Base-by-base conservation (phyloP, 2,329 filamentous ascomycete genomes). In the Ceratocystis smalleyi region DNA sequence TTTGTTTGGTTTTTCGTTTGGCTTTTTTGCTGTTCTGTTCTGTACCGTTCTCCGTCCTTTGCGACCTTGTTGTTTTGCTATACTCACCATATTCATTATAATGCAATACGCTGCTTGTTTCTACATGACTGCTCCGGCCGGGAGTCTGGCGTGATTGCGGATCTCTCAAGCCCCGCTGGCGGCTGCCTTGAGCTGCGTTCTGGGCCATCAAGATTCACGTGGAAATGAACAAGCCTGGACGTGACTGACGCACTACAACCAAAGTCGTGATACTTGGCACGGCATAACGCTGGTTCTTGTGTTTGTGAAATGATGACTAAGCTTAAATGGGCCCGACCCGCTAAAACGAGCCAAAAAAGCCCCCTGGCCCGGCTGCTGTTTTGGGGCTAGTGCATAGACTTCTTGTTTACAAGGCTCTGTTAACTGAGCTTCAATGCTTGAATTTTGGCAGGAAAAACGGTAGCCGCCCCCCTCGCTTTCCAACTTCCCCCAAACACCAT, bases 401-500 rank as follows among this genome's bases (percentile, higher is more conserved):
- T 40, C 47, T 59, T 65, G 59, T 65, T 61, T 62, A 61, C 59
- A 64, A 43, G 59, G 55, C 63, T 47, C 59, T 40, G 35, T 40
- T 15, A 62, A 65, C 43, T 54, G n/a, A 49, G 47, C 45, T 61
- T 61, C 63, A 62, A 65, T 54, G 54, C 30, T 32, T 57, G 27
- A 19, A 51, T 30, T 59, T 60, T 60, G 51, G 40, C 60, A 51
- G 49, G 60, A 60, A 65, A 62, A 63, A 62, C 49, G 10, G 30
- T 27, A 35, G 45, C 61, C 51, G 51, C 61, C 59, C 62, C 64
- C 64, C 64, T 65, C 64, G 59, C 60, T 62, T 47, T 27, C 43
- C 43, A 63, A 65, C 61, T 65, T 65, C 49, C 60, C 64, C 61
- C 64, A 62, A 65, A 65, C 64, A 65, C 62, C 64, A 65, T 57